These are phyloP conservation scores for Diaporthe sp. DNA, from an alignment of 2,329 filamentous ascomycete species.

Conservation along the genomic window DNA sequence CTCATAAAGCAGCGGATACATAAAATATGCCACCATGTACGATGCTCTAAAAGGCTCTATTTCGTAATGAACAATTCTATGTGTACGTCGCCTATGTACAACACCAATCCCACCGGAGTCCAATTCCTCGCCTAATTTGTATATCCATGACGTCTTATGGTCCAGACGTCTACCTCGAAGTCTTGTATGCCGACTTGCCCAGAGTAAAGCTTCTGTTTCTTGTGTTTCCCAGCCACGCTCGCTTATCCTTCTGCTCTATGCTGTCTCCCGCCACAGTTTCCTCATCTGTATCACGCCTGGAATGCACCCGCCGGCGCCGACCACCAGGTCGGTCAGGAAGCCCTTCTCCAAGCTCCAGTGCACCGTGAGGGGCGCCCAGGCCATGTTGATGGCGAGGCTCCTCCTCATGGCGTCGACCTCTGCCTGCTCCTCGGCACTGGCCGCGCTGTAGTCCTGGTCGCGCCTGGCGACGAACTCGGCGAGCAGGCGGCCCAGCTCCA, in stretches of 20 bases:
- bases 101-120: too few species aligned
- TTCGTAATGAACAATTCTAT: not conserved
- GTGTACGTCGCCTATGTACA: slow-evolving; percentile 16
- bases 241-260: slow-evolving; percentile 38
- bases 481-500: slow-evolving; percentile 79
- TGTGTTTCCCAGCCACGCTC: not conserved
- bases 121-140: not conserved
- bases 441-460: slow-evolving; percentile 51
- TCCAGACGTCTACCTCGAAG: not conserved
- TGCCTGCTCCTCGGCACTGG: slow-evolving; percentile 59
- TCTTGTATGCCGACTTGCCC: not conserved
- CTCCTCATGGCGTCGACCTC: slow-evolving; percentile 72
- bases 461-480: slow-evolving; percentile 60
- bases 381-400: slow-evolving; percentile 77
- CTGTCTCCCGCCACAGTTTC: slow-evolving; percentile 60
- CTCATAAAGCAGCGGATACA: not conserved
- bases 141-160: not conserved
- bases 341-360: slow-evolving; percentile 85
- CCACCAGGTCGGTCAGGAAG: slow-evolving; percentile 56
- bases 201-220: not conserved
- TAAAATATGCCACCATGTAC: not conserved
- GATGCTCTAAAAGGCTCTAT: not conserved
- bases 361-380: slow-evolving; percentile 85
- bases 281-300: slow-evolving; percentile 61
- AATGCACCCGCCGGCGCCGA: slow-evolving; percentile 60